Evolutionary conservation across 2,329 filamentous ascomycete genomes (phyloP), one percentile per base, ranked within the genome.

Genomic region (Cladophialophora immunda): DNA sequence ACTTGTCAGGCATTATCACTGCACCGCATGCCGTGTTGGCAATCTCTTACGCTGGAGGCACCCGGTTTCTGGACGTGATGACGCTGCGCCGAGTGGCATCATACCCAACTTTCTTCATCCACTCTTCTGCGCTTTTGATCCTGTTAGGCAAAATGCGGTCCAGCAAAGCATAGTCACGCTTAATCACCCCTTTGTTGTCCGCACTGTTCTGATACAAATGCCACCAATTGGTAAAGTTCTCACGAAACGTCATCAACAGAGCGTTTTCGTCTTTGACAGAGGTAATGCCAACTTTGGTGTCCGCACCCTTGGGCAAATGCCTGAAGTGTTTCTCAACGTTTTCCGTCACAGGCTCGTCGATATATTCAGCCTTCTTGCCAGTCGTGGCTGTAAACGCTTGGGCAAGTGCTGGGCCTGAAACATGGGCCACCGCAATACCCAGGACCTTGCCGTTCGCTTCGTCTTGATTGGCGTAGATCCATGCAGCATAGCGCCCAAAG

Each of bases 221-320:
- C 81, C 83, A 86, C 68, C 82, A 86, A 0, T 79, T 83, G 0
- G 78, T 80, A 68, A 86, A 87, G 69, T 86, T 86, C 47, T 82
- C 71, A 29, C 74, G 73, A 3, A 82, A 58, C 1, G 71, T 83
- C 76, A 81, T 73, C 13, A 75, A 70, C 1, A 77, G 74, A 25
- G 76, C 70, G 68, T 81, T 80, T 3, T 64, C 52, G 29, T 57
- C 59, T 11, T 50, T 64, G 41, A 59, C 81, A 1, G 79, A 76
- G 0, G 78, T 71, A 0, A 6, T n/a, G 15, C 75, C 69, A 0
- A 72, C 73, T 1, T 69, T 60, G 5, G 41, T 36, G 1, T 68
- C 64, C 47, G 61, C 69, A 30, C 65, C 65, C 7, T 63, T 45
- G 4, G 65, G 64, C 30, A 64, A 45, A 15, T 38, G 3, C 25